phyloP scores from a whole-genome alignment of 2,329 filamentous ascomycete genomes.

The Parafenestella ontariensis region DNA sequence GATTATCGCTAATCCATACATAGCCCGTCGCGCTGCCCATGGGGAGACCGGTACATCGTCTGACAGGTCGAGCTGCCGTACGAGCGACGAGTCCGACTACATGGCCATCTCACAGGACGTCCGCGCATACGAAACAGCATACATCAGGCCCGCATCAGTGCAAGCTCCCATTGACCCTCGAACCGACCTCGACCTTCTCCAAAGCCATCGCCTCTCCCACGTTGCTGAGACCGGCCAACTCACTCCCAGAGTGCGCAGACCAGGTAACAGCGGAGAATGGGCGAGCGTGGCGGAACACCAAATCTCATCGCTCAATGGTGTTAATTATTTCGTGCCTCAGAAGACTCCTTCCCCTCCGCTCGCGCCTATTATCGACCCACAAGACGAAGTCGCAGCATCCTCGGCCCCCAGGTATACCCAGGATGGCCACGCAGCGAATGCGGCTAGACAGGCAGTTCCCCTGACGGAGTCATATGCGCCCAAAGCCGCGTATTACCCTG shows the following conservation, averaged over 20 bases:
- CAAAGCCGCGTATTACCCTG: conserved; percentile 39
- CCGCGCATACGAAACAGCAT: conserved; percentile 44
- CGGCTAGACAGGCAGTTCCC: conserved; percentile 41
- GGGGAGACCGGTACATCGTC: conserved; percentile 26
- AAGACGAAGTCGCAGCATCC: conserved; percentile 19
- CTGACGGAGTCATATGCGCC: conserved; percentile 48
- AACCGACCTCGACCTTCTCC: conserved; percentile 50
- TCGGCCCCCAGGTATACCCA: conserved; percentile 22
- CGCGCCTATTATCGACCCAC: conserved; percentile 21
- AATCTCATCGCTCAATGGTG: conserved; percentile 41
- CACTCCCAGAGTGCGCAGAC: conserved; percentile 48
- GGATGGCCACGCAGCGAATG: conserved; percentile 33
- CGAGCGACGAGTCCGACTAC: conserved; percentile 48
- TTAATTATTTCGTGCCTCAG: conserved; percentile 48
- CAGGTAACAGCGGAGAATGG: conserved; percentile 49
- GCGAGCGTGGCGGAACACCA: conserved; percentile 44
- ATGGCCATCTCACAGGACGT: conserved; percentile 35
- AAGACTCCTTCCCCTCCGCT: conserved; percentile 47
- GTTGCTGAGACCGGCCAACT: conserved; percentile 60
- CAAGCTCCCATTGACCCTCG: conserved; percentile 39
- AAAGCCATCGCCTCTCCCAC: conserved; percentile 57
- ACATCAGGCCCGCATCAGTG: conserved; percentile 36
- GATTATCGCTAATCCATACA: conserved; percentile 5
- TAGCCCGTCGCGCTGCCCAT: conserved; percentile 33
- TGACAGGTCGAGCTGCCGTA: conserved; percentile 40